phyloP scores from a whole-genome alignment of 129 eudicot genomes.

The Artemisia annua region DNA sequence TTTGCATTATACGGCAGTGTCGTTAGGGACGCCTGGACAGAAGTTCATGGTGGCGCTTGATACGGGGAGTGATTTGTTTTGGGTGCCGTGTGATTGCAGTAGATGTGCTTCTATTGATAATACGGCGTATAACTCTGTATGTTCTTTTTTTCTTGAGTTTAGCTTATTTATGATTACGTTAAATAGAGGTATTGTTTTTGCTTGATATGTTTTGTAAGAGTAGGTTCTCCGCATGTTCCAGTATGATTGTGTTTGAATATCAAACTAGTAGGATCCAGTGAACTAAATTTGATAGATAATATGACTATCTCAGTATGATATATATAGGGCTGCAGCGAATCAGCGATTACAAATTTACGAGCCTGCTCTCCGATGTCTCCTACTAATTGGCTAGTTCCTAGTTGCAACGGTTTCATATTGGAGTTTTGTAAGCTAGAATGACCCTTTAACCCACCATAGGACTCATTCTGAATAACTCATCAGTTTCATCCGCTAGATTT shows the following conservation, averaged over 20 bases:
- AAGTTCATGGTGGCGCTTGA: slow-evolving; percentile 97
- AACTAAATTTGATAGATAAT: not conserved
- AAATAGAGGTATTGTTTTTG: not conserved
- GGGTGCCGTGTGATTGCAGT: slow-evolving; percentile 90
- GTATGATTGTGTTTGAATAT: too few species aligned
- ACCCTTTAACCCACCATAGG: not conserved
- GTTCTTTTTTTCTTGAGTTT: slow-evolving; percentile 26
- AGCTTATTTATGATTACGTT: not conserved
- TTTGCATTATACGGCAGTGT: slow-evolving; percentile 88
- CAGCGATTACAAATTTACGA: not conserved
- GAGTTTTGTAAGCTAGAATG: not conserved
- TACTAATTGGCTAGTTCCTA: not conserved
- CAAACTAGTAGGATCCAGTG: too few species aligned
- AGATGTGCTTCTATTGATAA: slow-evolving; percentile 65
- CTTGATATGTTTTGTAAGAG: too few species aligned
- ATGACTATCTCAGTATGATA: not conserved
- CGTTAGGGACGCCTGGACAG: slow-evolving; percentile 80
- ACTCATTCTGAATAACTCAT: not conserved
- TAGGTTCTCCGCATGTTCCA: too few species aligned
- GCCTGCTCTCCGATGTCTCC: not conserved
- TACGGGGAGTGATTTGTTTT: slow-evolving; percentile 90
- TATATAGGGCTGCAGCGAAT: not conserved
- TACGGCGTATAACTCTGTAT: slow-evolving; percentile 57
- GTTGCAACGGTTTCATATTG: not conserved
- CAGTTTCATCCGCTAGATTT: not conserved